Evolutionary conservation across 1,284 basidiomycete genomes (phyloP).

Genomic region (Sporisorium exsertum): DNA sequence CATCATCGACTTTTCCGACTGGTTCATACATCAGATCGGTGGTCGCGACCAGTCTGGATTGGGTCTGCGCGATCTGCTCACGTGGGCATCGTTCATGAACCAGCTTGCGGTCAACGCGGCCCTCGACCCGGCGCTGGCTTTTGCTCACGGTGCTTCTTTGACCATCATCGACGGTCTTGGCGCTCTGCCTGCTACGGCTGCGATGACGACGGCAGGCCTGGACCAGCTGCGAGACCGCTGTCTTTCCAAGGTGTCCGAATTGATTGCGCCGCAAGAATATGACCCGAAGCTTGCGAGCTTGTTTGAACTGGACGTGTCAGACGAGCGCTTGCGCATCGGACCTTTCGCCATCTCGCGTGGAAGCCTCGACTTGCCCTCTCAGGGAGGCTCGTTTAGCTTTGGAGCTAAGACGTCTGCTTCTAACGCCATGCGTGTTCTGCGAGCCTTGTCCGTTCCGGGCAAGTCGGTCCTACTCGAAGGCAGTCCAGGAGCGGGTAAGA

Average conservation of each 20-base stretch:
- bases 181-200: constrained; percentile 62
- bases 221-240: constrained; percentile 78
- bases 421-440: constrained; percentile 89
- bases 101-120: constrained; percentile 71
- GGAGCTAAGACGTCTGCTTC: constrained; percentile 87
- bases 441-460: constrained; percentile 83
- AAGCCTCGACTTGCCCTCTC: constrained; percentile 55
- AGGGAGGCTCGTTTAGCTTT: constrained; percentile 77
- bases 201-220: constrained; percentile 72
- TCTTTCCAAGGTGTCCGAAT: constrained; percentile 63
- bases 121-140: constrained; percentile 58
- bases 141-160: constrained; percentile 70
- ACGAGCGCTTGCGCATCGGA: constrained; percentile 76
- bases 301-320: constrained; percentile 63
- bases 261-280: constrained; percentile 66
- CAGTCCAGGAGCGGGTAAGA: constrained; percentile 99
- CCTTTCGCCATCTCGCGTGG: constrained; percentile 81
- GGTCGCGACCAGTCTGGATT: constrained; percentile 74
- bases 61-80: constrained; percentile 85
- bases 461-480: constrained; percentile 97
- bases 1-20: constrained; percentile 84
- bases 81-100: constrained; percentile 92
- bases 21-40: constrained; percentile 79
- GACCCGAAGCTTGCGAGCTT: constrained; percentile 70
- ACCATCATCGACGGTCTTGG: constrained; percentile 70